phyloP scores from a whole-genome alignment of 208 protist species.

The Herpetomonas samuelpessoai region DNA sequence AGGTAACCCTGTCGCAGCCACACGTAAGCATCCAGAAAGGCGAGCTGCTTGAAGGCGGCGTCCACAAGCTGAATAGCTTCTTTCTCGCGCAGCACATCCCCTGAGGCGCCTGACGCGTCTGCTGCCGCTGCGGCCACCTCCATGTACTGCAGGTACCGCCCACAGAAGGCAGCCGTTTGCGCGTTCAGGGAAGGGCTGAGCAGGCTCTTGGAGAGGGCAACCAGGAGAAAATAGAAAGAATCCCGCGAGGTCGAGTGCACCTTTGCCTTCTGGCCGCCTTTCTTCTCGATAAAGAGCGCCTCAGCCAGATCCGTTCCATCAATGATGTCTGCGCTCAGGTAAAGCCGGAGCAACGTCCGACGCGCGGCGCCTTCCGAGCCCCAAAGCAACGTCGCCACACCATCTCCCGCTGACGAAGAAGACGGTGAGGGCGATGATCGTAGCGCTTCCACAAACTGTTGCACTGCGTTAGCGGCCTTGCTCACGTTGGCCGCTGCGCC shows the following conservation, averaged over 20 bases:
- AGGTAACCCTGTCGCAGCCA: constrained; percentile 55
- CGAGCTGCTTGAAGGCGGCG: constrained; percentile 18
- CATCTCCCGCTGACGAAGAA: neutral
- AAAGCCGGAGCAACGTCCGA: constrained; percentile 71
- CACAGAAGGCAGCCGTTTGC: constrained; percentile 61
- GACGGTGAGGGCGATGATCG: neutral
- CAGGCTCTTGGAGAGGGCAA: constrained; percentile 39
- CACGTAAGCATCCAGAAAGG: constrained; percentile 28
- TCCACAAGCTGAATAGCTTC: constrained; percentile 36
- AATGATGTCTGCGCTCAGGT: constrained; percentile 63
- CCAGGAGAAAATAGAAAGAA: constrained; percentile 52
- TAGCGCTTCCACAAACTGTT: constrained; percentile 5
- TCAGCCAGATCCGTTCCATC: constrained; percentile 32
- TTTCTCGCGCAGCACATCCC: constrained; percentile 11
- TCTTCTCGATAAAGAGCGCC: constrained; percentile 6
- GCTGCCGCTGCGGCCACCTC: constrained; percentile 17
- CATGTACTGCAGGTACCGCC: constrained; percentile 48
- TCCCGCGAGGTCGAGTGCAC: constrained; percentile 27
- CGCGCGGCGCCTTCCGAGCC: constrained; percentile 41
- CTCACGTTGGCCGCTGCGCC: constrained; percentile 11
- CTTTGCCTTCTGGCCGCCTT: neutral
- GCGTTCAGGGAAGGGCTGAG: constrained; percentile 42
- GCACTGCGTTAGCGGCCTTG: constrained; percentile 4
- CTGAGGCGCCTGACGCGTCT: neutral
- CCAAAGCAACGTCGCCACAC: constrained; percentile 39